phyloP scores from a whole-genome alignment of 805 yeast species.

The Wickerhamomyces hampshirensis region DNA sequence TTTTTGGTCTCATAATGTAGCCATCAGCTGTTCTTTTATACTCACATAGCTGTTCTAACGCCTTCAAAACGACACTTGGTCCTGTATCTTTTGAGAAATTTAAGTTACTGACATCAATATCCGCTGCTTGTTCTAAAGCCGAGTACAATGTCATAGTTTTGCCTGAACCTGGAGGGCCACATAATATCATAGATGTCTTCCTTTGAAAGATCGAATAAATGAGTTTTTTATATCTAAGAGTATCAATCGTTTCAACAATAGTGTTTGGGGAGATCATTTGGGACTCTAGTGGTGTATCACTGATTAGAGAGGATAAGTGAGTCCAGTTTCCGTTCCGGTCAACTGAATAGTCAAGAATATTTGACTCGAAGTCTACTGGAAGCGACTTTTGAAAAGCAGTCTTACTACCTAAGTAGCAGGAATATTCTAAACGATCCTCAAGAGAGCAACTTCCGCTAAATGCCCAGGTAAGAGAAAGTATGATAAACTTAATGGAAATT shows the following conservation, averaged over 20 bases:
- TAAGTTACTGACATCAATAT: constrained; percentile 57
- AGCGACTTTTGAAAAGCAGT: constrained; percentile 19
- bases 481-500: constrained; percentile 17
- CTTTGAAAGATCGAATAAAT: constrained; percentile 52
- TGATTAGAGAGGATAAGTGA: constrained; percentile 42
- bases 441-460: constrained; percentile 52
- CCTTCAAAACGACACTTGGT: constrained; percentile 52
- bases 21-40: constrained; percentile 53
- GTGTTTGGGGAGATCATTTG: constrained; percentile 52
- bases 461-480: constrained; percentile 51
- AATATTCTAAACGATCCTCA: constrained; percentile 35
- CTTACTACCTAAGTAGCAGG: constrained; percentile 22
- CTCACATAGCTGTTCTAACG: constrained; percentile 69
- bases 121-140: constrained; percentile 53
- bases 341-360: constrained; percentile 32
- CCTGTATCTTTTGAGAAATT: constrained; percentile 82
- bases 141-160: constrained; percentile 86
- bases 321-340: constrained; percentile 51
- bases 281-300: constrained; percentile 32
- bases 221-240: constrained; percentile 58
- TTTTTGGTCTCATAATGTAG: constrained; percentile 48
- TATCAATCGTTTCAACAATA: constrained; percentile 77
- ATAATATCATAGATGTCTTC: constrained; percentile 60
- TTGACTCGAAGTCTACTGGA: constrained; percentile 14
- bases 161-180: constrained; percentile 98